Evolutionary conservation across 2,329 filamentous ascomycete species (phyloP), one percentile per base, ranked within the genome.

Genomic region (Sporothrix pseudoabietina): DNA sequence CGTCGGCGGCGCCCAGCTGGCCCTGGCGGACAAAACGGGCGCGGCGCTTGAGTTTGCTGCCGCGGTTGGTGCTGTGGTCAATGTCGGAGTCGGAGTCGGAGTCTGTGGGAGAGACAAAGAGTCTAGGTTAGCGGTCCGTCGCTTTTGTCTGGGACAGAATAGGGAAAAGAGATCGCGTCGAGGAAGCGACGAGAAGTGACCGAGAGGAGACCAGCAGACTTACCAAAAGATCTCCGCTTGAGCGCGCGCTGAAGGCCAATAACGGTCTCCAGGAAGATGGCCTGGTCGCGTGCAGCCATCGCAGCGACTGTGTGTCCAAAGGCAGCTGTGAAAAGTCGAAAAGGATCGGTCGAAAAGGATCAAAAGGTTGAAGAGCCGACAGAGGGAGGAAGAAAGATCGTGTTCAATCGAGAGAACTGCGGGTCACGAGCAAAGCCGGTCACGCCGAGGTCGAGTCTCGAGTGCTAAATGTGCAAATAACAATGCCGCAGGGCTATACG

Each of bases 31-130:
- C 87, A 79, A 92, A 92, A 77, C 89, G 87, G 61, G 92, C 90
- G 77, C 89, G 87, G 80, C 89, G 92, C 84, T 94, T 93, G 63
- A 95, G 85, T 80, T 94, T 95, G 81, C 93, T 89, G 75, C 91
- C 92, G 79, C 92, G 90, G 81, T 94, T 94, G 73, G 89, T 91
- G 77, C 87, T 88, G 77, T 87, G 86, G 74, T 90, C 87, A 77
- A 94, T 90, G 72, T 89, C 87, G 74, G 90, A 89, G 81, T 95
- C 93, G 74, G 91, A 93, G 80, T 94, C 92, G 77, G 90, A 93
- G 75, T 93, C 92, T 94, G 82, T 19, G n/a, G 3, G 16, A 12
- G 16, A 22, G 12, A 19, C 16, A 44, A 3, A 2, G n/a, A 14
- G 44, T 4, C 26, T 26, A 26, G 26, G 69, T 71, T 30, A 71